Conservation (phyloP, 2,329 filamentous ascomycete species). For the Cladobotryum mycophilum region DNA sequence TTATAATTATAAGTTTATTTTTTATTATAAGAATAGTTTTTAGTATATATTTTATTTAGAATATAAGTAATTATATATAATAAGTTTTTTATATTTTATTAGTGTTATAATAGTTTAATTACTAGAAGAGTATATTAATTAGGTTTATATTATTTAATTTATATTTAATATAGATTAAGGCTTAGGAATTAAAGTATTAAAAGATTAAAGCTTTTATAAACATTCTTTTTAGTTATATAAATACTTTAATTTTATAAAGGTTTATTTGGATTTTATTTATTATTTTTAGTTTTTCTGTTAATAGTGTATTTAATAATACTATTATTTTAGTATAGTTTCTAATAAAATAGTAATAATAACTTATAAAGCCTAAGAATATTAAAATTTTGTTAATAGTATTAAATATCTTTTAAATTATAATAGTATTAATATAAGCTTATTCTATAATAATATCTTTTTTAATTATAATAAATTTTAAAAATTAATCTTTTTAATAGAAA, state of each 20-base stretch:
- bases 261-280: neutral
- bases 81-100: too few relatives aligned
- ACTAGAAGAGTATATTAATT: too few relatives aligned
- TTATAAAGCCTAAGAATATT: slow-evolving; percentile 1
- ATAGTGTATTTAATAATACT: neutral
- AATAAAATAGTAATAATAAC: neutral
- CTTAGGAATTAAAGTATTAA: neutral
- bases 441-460: slow-evolving; percentile 8
- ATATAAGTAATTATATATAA: too few relatives aligned
- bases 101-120: too few relatives aligned
- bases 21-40: too few relatives aligned
- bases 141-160: too few relatives aligned
- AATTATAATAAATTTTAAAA: slow-evolving; percentile 6
- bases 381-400: slow-evolving; percentile 2
- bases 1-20: too few relatives aligned
- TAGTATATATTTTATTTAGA: too few relatives aligned
- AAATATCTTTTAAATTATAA: slow-evolving; percentile 3
- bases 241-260: too few relatives aligned
- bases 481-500: slow-evolving; percentile 1
- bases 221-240: neutral
- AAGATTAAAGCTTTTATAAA: too few relatives aligned
- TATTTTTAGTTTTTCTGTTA: neutral
- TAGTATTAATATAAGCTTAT: neutral
- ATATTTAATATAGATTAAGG: neutral
- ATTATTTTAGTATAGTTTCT: neutral